Evolutionary conservation across 2,329 filamentous ascomycete genomes (phyloP), one percentile per base, ranked within the genome.

Genomic region (Fusarium phyllophilum): DNA sequence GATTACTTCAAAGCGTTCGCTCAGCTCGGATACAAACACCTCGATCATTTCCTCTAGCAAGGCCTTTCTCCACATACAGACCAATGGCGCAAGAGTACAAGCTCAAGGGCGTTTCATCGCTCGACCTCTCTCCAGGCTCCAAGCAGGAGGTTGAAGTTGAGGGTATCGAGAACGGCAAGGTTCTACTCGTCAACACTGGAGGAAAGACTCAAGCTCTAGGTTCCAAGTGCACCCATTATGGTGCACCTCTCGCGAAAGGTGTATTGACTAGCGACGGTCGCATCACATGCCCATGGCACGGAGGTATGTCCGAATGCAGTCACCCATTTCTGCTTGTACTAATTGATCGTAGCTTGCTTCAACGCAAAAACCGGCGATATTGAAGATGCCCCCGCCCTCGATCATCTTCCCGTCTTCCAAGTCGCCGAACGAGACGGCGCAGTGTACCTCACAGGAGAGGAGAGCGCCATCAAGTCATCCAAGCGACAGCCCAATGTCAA

Each of bases 281-380:
- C 57, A 83, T 99, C 71, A 97, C 94, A 12, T 99, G 96, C 82
- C 95, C 96, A 8, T 98, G 96, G 96, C 96, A 98, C 81, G 96
- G 96, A 85, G 94, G 94, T 96, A 81, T 74, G 87, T 82, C 31
- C 56, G n/a, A 22, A 20, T 38, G n/a, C 9, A 33, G n/a, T 33
- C 29, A 55, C 22, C 17, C 33, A 46, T 62, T 41, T 8, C 26
- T 61, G 22, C 36, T 48, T 48, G 34, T 48, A 26, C 59, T 74
- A 39, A 73, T 62, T 7, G 17, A 15, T 46, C 59, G 17, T 73
- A 95, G 96, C 96, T 65, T 99, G 96, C 86, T 99, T 98, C 85
- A 96, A 94, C 72, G 90, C 94, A 72, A 88, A 89, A 63, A 97
- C 93, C 11, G 96, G 96, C 60, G 96, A 99, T 78, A 93, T 98